phyloP scores from a whole-genome alignment of 495 filamentous ascomycete species.

The Cenococcum geophilum region DNA sequence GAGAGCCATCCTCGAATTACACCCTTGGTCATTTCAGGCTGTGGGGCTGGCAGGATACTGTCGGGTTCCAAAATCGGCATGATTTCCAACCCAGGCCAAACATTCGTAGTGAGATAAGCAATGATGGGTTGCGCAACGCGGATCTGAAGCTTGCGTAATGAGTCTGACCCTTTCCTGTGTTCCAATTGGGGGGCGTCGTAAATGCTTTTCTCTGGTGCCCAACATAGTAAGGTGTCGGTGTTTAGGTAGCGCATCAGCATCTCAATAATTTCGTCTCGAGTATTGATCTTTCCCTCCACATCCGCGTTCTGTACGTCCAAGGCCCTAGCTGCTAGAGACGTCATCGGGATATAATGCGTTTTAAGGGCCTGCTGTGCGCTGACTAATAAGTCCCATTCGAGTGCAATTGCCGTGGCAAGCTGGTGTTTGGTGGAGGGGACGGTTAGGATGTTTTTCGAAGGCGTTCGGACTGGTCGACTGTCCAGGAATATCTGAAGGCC shows the following conservation, averaged over 20 bases:
- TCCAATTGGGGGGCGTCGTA: conserved; percentile 30
- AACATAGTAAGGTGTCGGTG: conserved; percentile 92
- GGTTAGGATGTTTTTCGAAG: conserved; percentile 60
- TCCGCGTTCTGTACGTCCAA: conserved; percentile 69
- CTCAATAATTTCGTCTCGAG: conserved; percentile 53
- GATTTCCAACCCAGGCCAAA: conserved; percentile 85
- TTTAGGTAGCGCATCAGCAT: conserved; percentile 78
- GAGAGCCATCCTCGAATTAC: conserved; percentile 75
- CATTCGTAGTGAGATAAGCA: conserved; percentile 56
- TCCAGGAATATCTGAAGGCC: conserved; percentile 75
- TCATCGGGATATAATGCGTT: conserved; percentile 82
- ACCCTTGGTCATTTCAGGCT: conserved; percentile 64
- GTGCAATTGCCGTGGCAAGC: conserved; percentile 77
- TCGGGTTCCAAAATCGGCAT: conserved; percentile 64
- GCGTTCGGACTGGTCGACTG: conserved; percentile 69
- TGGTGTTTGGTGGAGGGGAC: conserved; percentile 69
- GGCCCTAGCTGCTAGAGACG: conserved; percentile 72
- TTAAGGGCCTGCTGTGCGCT: conserved; percentile 69
- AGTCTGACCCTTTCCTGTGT: conserved; percentile 35
- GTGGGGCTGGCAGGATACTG: conserved; percentile 63
- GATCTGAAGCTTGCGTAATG: conserved; percentile 67
- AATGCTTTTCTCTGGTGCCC: conserved; percentile 60
- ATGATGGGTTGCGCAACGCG: conserved; percentile 61
- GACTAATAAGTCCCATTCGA: conserved; percentile 86
- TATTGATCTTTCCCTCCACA: conserved; percentile 41